Base-by-base conservation (phyloP, 1,139 yeast genomes). In the Taphrina confusa region DNA sequence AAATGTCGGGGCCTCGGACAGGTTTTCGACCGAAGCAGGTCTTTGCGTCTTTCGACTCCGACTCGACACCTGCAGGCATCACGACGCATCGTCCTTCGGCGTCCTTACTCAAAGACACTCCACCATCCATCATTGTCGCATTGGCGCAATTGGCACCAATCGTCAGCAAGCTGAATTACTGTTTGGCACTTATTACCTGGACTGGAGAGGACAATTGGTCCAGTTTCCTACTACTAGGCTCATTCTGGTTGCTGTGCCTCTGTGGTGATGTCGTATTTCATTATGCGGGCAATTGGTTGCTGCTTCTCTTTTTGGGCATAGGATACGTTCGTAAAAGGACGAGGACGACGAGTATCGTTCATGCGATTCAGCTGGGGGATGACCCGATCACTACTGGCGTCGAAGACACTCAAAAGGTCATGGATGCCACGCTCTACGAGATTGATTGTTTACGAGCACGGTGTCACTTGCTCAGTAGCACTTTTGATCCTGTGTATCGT, bases 151-250 rank as follows among this genome's bases (percentile, higher is more conserved):
- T 47, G 39, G 27, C 54, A 33, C 60, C 60, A 12, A 46, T 56
- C 16, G 54, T 56, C 33, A 27, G 27, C 8, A 49, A 25, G 5
- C 40, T 56, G 33, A 56, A 56, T 22, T 27, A 28, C 12, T 20
- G 28, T 18, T 42, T 56, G 20, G 49, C 52, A 9, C 33, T 49
- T 23, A 22, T 56, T 14, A 56, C 60, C n/a, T 56, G 60, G 60
- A 56, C 60, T 28, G 45, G 54, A 9, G 54, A 34, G 16, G 60
- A 46, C 47, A 30, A 46, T 22, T 56, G 54, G 54, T 56, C 60
- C 6, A 56, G 54, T 37, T 56, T 56, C 22, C 54, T 56, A n/a
- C 23, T 46, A 27, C 42, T 56, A 12, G 14, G 36, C n/a, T 20
- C 16, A 9, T 56, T 39, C 39, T 46, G 54, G 60, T 25, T 56